Evolutionary conservation across 73 alveolate genomes (phyloP).

Genomic region (Effrenium voratum): DNA sequence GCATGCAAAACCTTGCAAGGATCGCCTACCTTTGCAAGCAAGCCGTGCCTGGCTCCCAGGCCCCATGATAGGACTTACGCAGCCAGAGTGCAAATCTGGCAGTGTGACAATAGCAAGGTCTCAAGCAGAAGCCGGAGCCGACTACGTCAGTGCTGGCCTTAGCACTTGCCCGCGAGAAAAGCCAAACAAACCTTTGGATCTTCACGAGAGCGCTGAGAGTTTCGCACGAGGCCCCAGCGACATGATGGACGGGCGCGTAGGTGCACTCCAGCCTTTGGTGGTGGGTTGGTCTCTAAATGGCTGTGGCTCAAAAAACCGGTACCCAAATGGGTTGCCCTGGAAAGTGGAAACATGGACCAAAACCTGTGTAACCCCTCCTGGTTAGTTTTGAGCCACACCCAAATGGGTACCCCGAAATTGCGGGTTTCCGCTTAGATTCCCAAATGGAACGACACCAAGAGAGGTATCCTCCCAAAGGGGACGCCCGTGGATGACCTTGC

Average conservation of each 20-base stretch:
- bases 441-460: no score
- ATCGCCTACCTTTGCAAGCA: conserved; percentile 88
- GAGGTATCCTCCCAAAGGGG: neutral
- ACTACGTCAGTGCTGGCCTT: conserved; percentile 58
- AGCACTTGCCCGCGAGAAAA: neutral
- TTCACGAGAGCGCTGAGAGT: no score
- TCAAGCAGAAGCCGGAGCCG: conserved; percentile 93
- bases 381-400: no score
- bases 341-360: no score
- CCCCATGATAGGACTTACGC: neutral
- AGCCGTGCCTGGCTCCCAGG: conserved; percentile 31
- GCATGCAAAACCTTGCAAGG: no score
- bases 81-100: neutral
- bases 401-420: no score
- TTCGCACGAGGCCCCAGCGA: conserved; percentile 93
- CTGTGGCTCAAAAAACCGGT: no score
- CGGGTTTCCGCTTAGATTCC: no score
- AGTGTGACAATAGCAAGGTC: no score
- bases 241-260: conserved; percentile 94
- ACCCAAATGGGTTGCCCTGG: no score
- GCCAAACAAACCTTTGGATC: neutral
- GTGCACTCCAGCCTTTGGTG: neutral
- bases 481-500: neutral
- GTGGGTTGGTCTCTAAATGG: no score
- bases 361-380: no score